A percentile compares a stretch with the other conserved stretches of the same genome.
phyloP scores from a whole-genome alignment of 2,329 filamentous ascomycete genomes.

The Penicillium sumatraense region DNA sequence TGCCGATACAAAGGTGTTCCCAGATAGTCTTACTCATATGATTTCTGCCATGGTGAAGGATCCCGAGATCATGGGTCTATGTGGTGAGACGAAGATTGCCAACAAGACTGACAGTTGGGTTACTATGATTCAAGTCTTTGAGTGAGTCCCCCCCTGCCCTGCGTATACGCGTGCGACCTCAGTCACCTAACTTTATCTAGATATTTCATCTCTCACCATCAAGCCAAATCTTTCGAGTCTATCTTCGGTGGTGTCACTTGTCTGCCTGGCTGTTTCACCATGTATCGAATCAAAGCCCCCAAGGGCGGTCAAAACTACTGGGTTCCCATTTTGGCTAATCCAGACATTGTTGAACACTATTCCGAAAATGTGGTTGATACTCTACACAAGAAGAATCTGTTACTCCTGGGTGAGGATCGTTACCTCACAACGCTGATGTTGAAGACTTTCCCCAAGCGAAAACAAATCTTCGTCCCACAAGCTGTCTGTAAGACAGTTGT shows the following conservation, averaged over 20 bases:
- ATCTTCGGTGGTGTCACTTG: constrained; percentile 99
- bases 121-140: constrained; percentile 97
- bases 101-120: constrained; percentile 97
- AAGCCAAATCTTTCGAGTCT: constrained; percentile 96
- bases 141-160: constrained; percentile 54
- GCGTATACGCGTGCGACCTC: neutral
- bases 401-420: constrained; percentile 90
- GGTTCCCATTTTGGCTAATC: constrained; percentile 98
- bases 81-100: constrained; percentile 98
- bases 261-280: constrained; percentile 98
- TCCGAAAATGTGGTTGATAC: constrained; percentile 99
- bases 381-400: constrained; percentile 93
- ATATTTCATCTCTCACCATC: constrained; percentile 98
- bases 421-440: constrained; percentile 97
- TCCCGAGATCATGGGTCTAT: constrained; percentile 98
- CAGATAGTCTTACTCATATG: constrained; percentile 98
- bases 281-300: constrained; percentile 99
- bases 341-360: constrained; percentile 98
- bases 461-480: constrained; percentile 97
- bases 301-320: constrained; percentile 99
- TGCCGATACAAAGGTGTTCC: constrained; percentile 98
- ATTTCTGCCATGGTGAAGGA: constrained; percentile 98
- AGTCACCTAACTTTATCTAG: constrained; percentile 28
- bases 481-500: constrained; percentile 99
- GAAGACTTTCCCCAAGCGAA: constrained; percentile 97